Conservation (phyloP, 2,329 filamentous ascomycete genomes). For the Ophiostoma populinum region DNA sequence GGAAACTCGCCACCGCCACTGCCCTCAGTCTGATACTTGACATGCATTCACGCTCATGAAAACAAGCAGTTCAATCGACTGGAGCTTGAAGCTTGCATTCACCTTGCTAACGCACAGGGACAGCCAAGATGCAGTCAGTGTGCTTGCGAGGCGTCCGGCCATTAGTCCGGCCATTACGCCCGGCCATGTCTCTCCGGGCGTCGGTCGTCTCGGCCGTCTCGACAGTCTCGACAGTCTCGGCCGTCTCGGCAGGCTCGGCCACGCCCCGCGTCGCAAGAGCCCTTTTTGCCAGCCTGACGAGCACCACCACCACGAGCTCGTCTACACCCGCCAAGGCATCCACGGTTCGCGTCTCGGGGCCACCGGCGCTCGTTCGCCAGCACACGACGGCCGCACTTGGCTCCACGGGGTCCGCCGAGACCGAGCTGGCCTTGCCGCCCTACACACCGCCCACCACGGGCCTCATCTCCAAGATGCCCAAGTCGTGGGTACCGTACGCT, state of each 20-base stretch:
- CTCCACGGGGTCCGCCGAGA: constrained; percentile 7
- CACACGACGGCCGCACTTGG: constrained; percentile 2
- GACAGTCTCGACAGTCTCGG: too few relatives aligned
- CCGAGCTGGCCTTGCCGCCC: constrained; percentile 9
- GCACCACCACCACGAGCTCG: background rate
- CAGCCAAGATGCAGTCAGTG: constrained; percentile 1
- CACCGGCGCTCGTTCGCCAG: background rate
- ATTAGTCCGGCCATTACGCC: constrained; percentile 1
- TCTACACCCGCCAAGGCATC: background rate
- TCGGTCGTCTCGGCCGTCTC: too few relatives aligned
- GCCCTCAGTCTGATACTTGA: too few relatives aligned
- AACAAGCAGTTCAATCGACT: too few relatives aligned
- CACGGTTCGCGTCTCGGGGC: background rate
- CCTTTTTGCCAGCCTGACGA: constrained; percentile 1
- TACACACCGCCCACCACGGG: constrained; percentile 59
- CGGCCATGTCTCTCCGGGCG: background rate
- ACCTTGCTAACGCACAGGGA: background rate
- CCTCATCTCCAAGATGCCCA: constrained; percentile 50
- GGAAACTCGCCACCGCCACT: too few relatives aligned
- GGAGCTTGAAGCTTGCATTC: too few relatives aligned
- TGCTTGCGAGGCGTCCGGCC: constrained; percentile 4
- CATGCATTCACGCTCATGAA: too few relatives aligned
- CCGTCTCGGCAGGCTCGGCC: too few relatives aligned
- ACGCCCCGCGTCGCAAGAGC: background rate
- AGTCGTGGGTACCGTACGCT: constrained; percentile 59